Conservation (phyloP, 352 stramenopile species). For the Pythium diclinum region DNA sequence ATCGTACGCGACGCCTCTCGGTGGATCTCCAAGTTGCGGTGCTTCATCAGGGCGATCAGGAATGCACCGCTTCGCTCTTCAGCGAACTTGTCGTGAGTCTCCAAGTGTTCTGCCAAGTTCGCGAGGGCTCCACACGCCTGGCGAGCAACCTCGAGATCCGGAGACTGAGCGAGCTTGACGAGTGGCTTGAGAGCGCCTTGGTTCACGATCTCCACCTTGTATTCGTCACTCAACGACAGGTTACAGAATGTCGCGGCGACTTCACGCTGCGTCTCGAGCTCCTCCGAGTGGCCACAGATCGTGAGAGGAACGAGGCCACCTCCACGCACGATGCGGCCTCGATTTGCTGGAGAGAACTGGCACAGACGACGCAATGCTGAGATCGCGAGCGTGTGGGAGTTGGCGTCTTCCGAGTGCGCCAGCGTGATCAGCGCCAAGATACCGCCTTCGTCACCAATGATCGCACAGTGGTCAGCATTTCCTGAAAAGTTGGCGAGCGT, state of each 20-base stretch:
- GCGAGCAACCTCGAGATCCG: conserved; percentile 90
- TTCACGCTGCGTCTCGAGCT: conserved; percentile 94
- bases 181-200: conserved; percentile 77
- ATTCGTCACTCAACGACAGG: conserved; percentile 90
- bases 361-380: conserved; percentile 91
- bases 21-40: conserved; percentile 89
- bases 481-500: conserved; percentile 91
- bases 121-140: conserved; percentile 91
- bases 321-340: conserved; percentile 80
- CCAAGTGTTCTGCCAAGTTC: conserved; percentile 93
- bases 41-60: conserved; percentile 79
- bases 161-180: conserved; percentile 83
- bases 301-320: conserved; percentile 85
- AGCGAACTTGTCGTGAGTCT: conserved; percentile 91
- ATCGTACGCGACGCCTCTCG: conserved; percentile 91
- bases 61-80: conserved; percentile 65
- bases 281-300: conserved; percentile 76
- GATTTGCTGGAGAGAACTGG: conserved; percentile 87
- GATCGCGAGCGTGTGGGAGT: conserved; percentile 91
- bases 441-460: conserved; percentile 90
- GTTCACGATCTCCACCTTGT: conserved; percentile 89
- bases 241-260: conserved; percentile 93
- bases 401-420: conserved; percentile 82
- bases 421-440: conserved; percentile 90
- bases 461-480: conserved; percentile 82